A percentile compares a stretch with the other conserved stretches of the same genome.
phyloP scores from a whole-genome alignment of 129 eudicot genomes.

The Saposhnikovia divaricata region DNA sequence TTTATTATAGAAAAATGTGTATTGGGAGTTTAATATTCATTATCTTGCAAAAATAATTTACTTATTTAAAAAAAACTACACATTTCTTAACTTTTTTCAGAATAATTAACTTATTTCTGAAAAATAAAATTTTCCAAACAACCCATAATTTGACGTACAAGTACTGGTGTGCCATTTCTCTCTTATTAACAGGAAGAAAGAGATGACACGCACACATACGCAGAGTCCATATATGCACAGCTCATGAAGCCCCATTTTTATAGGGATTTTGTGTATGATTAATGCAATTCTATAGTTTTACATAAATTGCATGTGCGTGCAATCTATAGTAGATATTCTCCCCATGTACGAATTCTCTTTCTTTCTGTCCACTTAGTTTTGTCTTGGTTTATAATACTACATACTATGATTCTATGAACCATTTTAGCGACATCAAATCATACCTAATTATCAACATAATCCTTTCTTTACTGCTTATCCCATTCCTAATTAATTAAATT shows the following conservation, averaged over 20 bases:
- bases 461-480: constrained; percentile 16
- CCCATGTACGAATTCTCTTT: constrained; percentile 2
- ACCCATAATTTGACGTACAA: not conserved
- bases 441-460: constrained; percentile 25
- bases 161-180: not conserved
- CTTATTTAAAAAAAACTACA: too few relatives aligned
- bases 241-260: constrained; percentile 15
- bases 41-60: too few relatives aligned
- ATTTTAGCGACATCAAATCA: constrained; percentile 25
- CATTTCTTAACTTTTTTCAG: too few relatives aligned
- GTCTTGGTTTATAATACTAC: constrained; percentile 4
- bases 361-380: constrained; percentile 21
- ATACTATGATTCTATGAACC: not conserved
- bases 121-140: too few relatives aligned
- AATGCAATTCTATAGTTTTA: constrained; percentile 27
- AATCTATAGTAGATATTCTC: constrained; percentile 65
- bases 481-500: not conserved
- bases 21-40: too few relatives aligned
- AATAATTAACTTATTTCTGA: too few relatives aligned
- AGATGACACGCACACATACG: constrained; percentile 4
- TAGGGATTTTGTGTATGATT: constrained; percentile 32
- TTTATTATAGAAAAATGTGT: too few relatives aligned
- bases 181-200: not conserved
- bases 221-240: not conserved
- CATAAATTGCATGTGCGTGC: constrained; percentile 46